Evolutionary conservation across 1,284 basidiomycete species (phyloP), one percentile per base, ranked within the genome.

Genomic region (Ganoderma leucocontextum): DNA sequence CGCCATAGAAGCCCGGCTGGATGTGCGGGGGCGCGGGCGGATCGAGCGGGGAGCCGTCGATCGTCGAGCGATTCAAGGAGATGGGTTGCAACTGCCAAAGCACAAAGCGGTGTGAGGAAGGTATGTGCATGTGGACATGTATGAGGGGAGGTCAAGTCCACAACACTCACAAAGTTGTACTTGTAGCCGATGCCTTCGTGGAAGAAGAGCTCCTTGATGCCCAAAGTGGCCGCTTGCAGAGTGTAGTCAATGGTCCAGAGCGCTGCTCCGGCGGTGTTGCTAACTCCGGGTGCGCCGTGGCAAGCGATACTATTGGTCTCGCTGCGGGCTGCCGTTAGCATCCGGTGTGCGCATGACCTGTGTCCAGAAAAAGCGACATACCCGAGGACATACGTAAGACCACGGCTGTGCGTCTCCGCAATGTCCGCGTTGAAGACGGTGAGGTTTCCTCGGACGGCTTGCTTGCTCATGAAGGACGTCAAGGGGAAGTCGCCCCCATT

Each of bases 221-320:
- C 81, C 3, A 83, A 69, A 15, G 78, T 74, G 0, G 82, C 79
- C 4, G 81, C 80, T 66, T 80, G 89, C 6, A 93, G 79, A 0
- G 84, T 80, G 74, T 92, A 91, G 75, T 92, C 90, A 65, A 91
- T 79, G 1, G 84, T 82, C 91, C 91, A 92, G 33, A 93, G 78
- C 19, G 89, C 87, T 3, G 89, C 89, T 41, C 91, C 91, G 15
- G 87, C 91, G 1, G 87, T 87, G 74, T 93, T 89, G 76, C 89
- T 90, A 22, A 91, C 87, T 3, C 86, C 87, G 41, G 90, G 89
- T 15, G 88, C 86, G 65, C 91, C 91, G 82, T 82, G 83, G 73
- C 82, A 82, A 2, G 79, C 79, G 58, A 76, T 74, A 67, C 77
- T 78, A 41, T 77, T 79, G 10, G 78, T 80, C 70, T 80, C 79